Percentiles rank a stretch among this genome's conserved stretches.
Evolutionary conservation across 2,329 filamentous ascomycete genomes (phyloP).

Genomic region (Annulohypoxylon truncatum): DNA sequence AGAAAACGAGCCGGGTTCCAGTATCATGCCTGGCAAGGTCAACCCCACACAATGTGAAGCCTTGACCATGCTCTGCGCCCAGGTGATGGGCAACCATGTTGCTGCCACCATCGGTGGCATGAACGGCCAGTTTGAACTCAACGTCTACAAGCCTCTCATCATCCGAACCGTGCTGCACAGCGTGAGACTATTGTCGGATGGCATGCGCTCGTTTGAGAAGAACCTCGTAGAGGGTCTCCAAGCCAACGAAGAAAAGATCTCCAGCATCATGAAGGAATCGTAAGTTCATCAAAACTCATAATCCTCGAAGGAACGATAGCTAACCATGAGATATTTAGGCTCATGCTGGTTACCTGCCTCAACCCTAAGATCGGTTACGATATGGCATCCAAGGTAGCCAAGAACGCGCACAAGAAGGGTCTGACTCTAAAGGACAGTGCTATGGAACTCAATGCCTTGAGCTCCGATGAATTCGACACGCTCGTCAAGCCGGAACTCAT

Average conservation of each 20-base stretch:
- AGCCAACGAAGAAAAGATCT: slow-evolving; percentile 94
- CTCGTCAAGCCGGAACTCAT: slow-evolving; percentile 95
- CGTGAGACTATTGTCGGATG: slow-evolving; percentile 85
- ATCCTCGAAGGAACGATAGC: background rate
- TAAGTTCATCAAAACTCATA: slow-evolving; percentile 59
- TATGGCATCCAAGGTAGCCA: slow-evolving; percentile 96
- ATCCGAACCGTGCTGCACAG: slow-evolving; percentile 97
- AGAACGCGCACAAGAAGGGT: slow-evolving; percentile 99
- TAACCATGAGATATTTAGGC: slow-evolving; percentile 59
- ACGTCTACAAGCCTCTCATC: slow-evolving; percentile 98
- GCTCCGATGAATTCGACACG: slow-evolving; percentile 88
- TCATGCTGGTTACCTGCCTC: slow-evolving; percentile 98
- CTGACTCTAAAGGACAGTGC: slow-evolving; percentile 93
- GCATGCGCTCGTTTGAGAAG: slow-evolving; percentile 95
- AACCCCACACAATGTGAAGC: slow-evolving; percentile 99
- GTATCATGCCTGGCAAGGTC: slow-evolving; percentile 99
- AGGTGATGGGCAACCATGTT: slow-evolving; percentile 98
- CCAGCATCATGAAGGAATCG: slow-evolving; percentile 92
- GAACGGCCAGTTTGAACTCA: slow-evolving; percentile 98
- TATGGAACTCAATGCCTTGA: slow-evolving; percentile 90
- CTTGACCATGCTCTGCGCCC: slow-evolving; percentile 95
- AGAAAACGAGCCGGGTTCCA: slow-evolving; percentile 97
- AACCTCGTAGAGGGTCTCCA: slow-evolving; percentile 89
- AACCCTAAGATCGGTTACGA: slow-evolving; percentile 98
- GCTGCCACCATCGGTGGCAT: slow-evolving; percentile 94